Evolutionary conservation across 2,329 filamentous ascomycete species (phyloP), one percentile per base, ranked within the genome.

Genomic region (Apiospora malaysiana): DNA sequence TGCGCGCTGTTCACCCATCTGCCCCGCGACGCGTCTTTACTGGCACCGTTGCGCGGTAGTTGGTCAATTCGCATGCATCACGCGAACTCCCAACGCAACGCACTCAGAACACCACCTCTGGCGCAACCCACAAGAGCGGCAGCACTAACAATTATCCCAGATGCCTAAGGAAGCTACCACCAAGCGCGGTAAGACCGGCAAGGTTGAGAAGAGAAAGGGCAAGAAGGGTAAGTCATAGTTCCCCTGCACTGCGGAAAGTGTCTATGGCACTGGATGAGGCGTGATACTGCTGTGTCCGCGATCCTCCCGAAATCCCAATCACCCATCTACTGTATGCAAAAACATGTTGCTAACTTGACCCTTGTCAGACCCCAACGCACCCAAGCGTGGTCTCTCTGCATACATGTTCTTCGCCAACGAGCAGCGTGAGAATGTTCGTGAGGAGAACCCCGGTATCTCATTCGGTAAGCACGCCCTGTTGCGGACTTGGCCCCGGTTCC

Each of bases 361-460:
- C 5, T 18, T 9, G n/a, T 10, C 79, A 97, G 95, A 98, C 85
- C 94, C 94, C 85, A 98, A 98, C 86, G 95, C 95, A 73, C 96
- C 96, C 83, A 99, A 98, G 94, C 94, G 96, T 85, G 96, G 95
- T 88, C 94, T 99, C 68, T 98, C 96, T 69, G 96, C 96, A 75
- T 99, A 99, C 91, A 99, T 99, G 96, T 98, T 98, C 92, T 99
- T 98, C 83, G 96, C 96, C 90, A 98, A 98, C 82, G 96, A 98
- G 86, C 94, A 98, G 87, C 95, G 96, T 78, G 95, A 98, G 82
- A 97, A 96, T 84, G 96, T 99, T 78, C 94, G 96, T 79, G 94
- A 97, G 83, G 95, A 98, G 85, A 98, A 98, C 89, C 95, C 95
- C 49, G 95, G 95, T 79, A 97, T 98, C 86, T 92, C 93, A 78